Base-by-base conservation (phyloP, 164 flowering plant genomes). In the Malania oleifera region DNA sequence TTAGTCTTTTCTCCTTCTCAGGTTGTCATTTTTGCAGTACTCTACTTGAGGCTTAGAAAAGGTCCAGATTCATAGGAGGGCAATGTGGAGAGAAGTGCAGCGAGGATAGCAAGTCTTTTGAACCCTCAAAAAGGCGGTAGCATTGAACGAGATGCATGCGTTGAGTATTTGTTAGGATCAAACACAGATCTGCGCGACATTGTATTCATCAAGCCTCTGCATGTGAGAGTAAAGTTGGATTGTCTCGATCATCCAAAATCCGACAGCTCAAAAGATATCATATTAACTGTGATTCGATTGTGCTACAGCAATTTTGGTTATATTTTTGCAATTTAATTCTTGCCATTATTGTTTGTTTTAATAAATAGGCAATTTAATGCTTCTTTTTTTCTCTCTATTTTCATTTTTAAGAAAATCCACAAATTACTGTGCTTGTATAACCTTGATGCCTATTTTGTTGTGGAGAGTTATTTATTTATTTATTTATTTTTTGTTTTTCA, bases 11-110 rank as follows among this genome's bases (percentile, higher is more conserved):
- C 59, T 54, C 23, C 57, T 23, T 3, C 20, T 19, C 87, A 91
- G 98, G 86, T 86, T 56, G 66, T 92, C 54, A 60, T 89, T 26
- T 64, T 44, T 59, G 89, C 89, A 5, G 80, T 75, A 12, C 59
- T 83, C 23, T 79, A 83, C 53, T 62, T 85, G 50, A 83, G 66
- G 66, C 70, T 88, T 45, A 72, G 64, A 61, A 69, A 49, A 27
- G 28, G 59, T 54, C 37, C 59, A 24, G 66, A 66, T 34, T 20
- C 52, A 31, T 22, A 25, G 26, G 64, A 43, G 12, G 67, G 45
- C 0, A 45, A 26, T 41, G 67, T n/a, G 28, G 77, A 80, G 61
- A 60, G 67, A 37, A 67, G 70, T 22, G 82, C 76, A 12, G 68
- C 67, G 25, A 82, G 67, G 62, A 68, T 89, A 40, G 72, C 76